These are phyloP conservation scores for barley (Hordeum vulgare) DNA, from an alignment of 176 grass and related monocot species.

Conservation along the genomic window MorexV3_pseudomolecules_assembly NC_058524.1:605231844-605232343, in stretches of 20 bases:
- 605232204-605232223: neutral
- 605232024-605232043: neutral
- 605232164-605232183: neutral
- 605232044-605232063: neutral
- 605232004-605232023: neutral
- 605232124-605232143: neutral
- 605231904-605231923: neutral
- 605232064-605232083: neutral
- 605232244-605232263: neutral
- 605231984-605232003: neutral
- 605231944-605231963: neutral
- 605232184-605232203: neutral
- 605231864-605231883: neutral
- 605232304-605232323: neutral
- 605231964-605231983: neutral
- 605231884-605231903: neutral
- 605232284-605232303: neutral
- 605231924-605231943: neutral
- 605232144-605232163: neutral
- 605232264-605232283: neutral
- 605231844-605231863: neutral
- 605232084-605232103: neutral
- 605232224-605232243: slow-evolving; percentile 19
- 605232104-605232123: neutral
- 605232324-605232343: neutral